Base-by-base conservation (phyloP, 208 protist species). In the Trypanosoma vivax region DNA sequence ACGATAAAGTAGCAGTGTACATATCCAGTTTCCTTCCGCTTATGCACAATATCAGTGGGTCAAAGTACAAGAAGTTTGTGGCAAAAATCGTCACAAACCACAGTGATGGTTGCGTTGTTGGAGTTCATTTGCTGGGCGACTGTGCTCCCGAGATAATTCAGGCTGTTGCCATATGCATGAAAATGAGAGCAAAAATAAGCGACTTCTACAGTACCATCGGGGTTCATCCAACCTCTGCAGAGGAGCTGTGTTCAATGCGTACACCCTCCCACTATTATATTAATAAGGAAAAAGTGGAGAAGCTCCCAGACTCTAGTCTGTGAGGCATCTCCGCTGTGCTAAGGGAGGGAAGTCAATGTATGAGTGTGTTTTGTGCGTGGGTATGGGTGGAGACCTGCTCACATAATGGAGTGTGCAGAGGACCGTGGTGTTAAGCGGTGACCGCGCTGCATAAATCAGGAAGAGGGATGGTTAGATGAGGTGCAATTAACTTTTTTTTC, bases 191-290 rank as follows among this genome's bases (percentile, higher is more conserved):
- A 9, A 98, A 95, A 40, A 97, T 97, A 60, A 68, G 54, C 19
- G 80, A 97, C 60, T 95, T 99, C 60, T 92, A 98, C 68, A 79
- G 64, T 54, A 92, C 89, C 25, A 95, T 99, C 41, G 95, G 95
- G 55, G 96, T 99, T 24, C 97, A 99, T 62, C 97, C 97, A 13
- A 97, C 96, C 19, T 82, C 70, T 42, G 93, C 94, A 10, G 96
- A 98, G 67, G 90, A 95, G 69, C 77, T 97, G 40, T 91, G 78
- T 50, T 95, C 87, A 5, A 83, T 97, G 78, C 69, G 78, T 21
- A 90, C 77, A 1, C 83, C 87, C 0, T 62, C 83, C 2, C 87
- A 94, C 69, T 90, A 70, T 62, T 90, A 88, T 55, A 71, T 84
- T 28, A 79, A 83, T 19, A 81, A 79, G 2, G 54, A 72, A 47